Evolutionary conservation across 2,329 filamentous ascomycete species (phyloP).

Genomic region (Hypoxylon sp.): DNA sequence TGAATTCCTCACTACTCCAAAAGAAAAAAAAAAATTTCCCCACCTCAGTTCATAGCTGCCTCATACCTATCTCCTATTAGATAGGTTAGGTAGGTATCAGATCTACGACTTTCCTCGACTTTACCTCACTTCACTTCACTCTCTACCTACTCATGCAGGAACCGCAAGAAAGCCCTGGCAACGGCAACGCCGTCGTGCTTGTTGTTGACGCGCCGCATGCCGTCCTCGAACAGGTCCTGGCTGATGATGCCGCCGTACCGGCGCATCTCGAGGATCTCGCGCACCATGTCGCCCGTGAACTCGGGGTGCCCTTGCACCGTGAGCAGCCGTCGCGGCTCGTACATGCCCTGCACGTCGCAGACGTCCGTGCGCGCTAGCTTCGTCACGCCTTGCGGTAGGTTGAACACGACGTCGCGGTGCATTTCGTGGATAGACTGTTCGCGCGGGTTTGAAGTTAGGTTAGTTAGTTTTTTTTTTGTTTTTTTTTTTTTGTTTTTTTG

Average conservation of each 20-base stretch:
- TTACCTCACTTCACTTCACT: background rate
- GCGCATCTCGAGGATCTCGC: constrained; percentile 75
- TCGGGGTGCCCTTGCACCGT: constrained; percentile 91
- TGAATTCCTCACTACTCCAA: constrained; percentile 1
- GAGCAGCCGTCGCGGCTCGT: constrained; percentile 75
- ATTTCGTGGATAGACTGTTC: constrained; percentile 82
- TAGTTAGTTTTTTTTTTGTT: no score
- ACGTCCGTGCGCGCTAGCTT: constrained; percentile 74
- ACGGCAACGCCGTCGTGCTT: constrained; percentile 86
- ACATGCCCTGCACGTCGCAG: constrained; percentile 86
- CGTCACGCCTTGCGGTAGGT: constrained; percentile 73
- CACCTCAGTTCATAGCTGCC: background rate
- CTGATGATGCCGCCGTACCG: constrained; percentile 77
- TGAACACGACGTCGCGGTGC: constrained; percentile 83
- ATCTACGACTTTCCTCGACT: background rate
- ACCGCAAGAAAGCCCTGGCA: constrained; percentile 80
- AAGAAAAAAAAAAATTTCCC: background rate
- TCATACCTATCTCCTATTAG: no score
- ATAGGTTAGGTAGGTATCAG: background rate
- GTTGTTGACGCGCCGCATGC: constrained; percentile 73
- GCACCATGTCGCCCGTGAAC: constrained; percentile 80
- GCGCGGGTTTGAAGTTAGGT: background rate
- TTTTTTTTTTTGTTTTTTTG: no score
- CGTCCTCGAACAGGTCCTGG: constrained; percentile 78
- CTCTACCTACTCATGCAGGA: constrained; percentile 77